Evolutionary conservation across 805 yeast genomes (phyloP).

Genomic region (Candida manassasensis): DNA sequence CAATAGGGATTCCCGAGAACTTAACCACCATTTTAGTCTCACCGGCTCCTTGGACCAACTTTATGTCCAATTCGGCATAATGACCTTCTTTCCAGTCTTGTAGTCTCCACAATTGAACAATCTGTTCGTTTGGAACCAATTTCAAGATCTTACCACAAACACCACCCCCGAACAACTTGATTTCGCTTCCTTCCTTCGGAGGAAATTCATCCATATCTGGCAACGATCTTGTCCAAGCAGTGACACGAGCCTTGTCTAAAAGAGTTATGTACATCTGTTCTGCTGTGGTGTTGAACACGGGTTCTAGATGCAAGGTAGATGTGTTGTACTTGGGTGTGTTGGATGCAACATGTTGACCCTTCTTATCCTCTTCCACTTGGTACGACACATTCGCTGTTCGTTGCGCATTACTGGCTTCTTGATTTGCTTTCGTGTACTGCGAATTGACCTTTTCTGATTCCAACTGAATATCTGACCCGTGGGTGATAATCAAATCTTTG

Average conservation of each 20-base stretch:
- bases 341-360: conserved; percentile 9
- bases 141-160: conserved; percentile 65
- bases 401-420: conserved; percentile 29
- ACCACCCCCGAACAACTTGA: conserved; percentile 81
- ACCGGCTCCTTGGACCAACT: conserved; percentile 70
- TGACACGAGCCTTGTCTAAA: conserved; percentile 68
- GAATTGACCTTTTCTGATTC: conserved; percentile 42
- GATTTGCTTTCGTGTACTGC: conserved; percentile 45
- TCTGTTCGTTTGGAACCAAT: conserved; percentile 52
- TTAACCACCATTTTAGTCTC: conserved; percentile 78
- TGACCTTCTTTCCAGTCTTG: conserved; percentile 86
- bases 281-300: conserved; percentile 82
- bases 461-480: conserved; percentile 86
- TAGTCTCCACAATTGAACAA: conserved; percentile 82
- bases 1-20: conserved; percentile 89
- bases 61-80: conserved; percentile 62
- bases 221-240: conserved; percentile 86
- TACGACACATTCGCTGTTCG: conserved; percentile 4
- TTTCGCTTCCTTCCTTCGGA: conserved; percentile 57
- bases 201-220: conserved; percentile 47
- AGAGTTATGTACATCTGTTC: conserved; percentile 78
- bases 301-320: conserved; percentile 68
- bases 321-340: conserved; percentile 69
- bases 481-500: conserved; percentile 62
- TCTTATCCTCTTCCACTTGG: conserved; percentile 3